A percentile compares a stretch with the other conserved stretches of the same genome.
Evolutionary conservation across 164 flowering plant genomes (phyloP).

Genomic region (Santalum album): DNA sequence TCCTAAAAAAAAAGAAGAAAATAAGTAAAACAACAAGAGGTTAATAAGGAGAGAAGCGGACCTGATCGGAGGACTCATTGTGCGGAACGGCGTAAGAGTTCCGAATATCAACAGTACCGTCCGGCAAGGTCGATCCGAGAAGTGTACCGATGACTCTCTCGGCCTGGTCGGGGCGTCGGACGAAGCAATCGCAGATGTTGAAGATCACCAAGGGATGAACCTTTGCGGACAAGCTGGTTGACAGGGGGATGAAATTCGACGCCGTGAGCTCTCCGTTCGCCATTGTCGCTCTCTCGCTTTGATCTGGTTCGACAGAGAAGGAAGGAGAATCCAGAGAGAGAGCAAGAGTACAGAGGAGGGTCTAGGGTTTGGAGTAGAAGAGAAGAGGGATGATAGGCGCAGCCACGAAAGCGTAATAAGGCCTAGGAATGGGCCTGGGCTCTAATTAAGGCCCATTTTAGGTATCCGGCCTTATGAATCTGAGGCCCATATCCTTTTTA

Average conservation of each 20-base stretch:
- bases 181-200: constrained; percentile 86
- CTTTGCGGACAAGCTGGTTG: constrained; percentile 52
- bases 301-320: background rate
- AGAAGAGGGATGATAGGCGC: no score
- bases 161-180: constrained; percentile 84
- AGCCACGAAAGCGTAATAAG: no score
- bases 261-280: constrained; percentile 39
- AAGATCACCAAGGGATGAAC: constrained; percentile 86
- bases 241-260: constrained; percentile 49
- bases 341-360: background rate
- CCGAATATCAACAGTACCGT: constrained; percentile 84
- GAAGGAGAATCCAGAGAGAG: background rate
- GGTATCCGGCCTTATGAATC: no score
- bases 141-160: constrained; percentile 94
- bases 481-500: no score
- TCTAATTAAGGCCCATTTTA: no score
- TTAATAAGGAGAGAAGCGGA: constrained; percentile 9
- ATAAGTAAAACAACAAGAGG: background rate
- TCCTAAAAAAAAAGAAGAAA: background rate
- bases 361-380: no score
- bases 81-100: constrained; percentile 95
- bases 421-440: no score
- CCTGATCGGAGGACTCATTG: constrained; percentile 85
- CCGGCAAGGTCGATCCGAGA: constrained; percentile 78
- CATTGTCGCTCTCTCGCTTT: constrained; percentile 29